These are phyloP conservation scores for Trametopsis cervina DNA, from an alignment of 768 basidiomycete genomes.

Conservation along the genomic window DNA sequence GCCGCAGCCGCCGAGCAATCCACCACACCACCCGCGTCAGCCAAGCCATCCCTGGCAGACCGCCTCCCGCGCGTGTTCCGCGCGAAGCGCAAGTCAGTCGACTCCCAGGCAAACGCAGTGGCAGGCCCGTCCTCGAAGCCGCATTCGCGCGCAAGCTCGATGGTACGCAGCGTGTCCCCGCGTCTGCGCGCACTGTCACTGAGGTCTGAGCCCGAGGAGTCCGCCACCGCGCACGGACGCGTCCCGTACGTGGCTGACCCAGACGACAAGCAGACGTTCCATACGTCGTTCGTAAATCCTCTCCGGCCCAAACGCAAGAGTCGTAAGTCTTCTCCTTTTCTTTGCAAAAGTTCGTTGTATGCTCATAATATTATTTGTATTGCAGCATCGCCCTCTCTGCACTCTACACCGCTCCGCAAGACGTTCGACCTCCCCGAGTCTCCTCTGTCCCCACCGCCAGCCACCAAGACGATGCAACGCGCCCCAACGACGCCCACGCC, in stretches of 20 bases:
- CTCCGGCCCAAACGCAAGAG: neutral
- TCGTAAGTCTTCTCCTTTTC: neutral
- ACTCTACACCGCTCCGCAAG: neutral
- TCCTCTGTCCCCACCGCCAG: neutral
- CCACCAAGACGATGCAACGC: neutral
- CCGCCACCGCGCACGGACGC: constrained; percentile 1
- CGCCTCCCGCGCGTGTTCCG: neutral
- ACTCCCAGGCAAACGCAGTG: neutral
- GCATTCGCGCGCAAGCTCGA: neutral
- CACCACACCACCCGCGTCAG: neutral
- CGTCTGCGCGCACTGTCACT: neutral
- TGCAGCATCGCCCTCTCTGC: neutral
- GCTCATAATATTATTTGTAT: neutral
- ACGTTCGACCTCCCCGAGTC: neutral
- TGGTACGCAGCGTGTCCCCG: neutral
- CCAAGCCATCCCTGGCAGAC: neutral
- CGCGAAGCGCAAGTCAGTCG: neutral
- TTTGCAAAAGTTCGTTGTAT: neutral
- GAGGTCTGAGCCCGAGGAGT: constrained; percentile 1
- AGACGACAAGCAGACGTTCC: neutral
- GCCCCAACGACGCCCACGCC: neutral
- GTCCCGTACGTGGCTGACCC: neutral
- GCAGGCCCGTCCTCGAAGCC: neutral
- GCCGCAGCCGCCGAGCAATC: neutral
- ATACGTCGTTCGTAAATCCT: constrained; percentile 5